phyloP scores from a whole-genome alignment of 352 stramenopile genomes.

The Phytophthora agathidicida region DNA sequence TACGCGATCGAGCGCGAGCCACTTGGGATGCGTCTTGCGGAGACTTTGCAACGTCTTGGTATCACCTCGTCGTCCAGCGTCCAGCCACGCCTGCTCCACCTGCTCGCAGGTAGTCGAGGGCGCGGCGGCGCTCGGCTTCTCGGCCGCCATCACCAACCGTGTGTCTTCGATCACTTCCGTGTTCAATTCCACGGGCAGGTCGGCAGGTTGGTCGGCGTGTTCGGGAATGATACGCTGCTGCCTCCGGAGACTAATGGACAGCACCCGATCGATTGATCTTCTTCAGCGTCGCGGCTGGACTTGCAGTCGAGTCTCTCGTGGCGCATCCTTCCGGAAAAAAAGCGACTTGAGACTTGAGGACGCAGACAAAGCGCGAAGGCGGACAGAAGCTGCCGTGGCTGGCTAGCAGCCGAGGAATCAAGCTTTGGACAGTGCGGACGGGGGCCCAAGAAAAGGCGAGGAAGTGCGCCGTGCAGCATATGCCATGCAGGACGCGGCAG shows the following conservation, averaged over 20 bases:
- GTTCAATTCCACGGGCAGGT: slow-evolving; percentile 29
- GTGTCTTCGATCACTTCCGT: neutral
- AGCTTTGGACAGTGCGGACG: slow-evolving; percentile 1
- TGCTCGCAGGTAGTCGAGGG: slow-evolving; percentile 12
- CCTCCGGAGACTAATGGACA: slow-evolving; percentile 13
- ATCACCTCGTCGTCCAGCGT: slow-evolving; percentile 32
- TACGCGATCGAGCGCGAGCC: slow-evolving; percentile 40
- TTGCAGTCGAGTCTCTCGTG: slow-evolving; percentile 23
- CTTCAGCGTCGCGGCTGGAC: slow-evolving; percentile 3
- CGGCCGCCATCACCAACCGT: slow-evolving; percentile 29
- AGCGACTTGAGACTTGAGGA: slow-evolving; percentile 29
- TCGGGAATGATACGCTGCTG: slow-evolving; percentile 26
- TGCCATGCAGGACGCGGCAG: neutral
- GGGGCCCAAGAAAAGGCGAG: slow-evolving; percentile 19
- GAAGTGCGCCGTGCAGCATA: too few relatives aligned
- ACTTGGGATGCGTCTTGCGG: slow-evolving; percentile 33
- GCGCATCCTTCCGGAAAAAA: slow-evolving; percentile 33
- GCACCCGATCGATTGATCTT: slow-evolving; percentile 20
- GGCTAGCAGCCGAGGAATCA: slow-evolving; percentile 25
- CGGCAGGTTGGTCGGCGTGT: slow-evolving; percentile 30
- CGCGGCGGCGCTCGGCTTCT: slow-evolving; percentile 1
- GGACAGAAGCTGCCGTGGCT: slow-evolving; percentile 23
- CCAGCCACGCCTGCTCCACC: slow-evolving; percentile 36
- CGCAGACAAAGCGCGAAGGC: slow-evolving; percentile 28
- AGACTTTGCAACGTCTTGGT: slow-evolving; percentile 34